phyloP scores from a whole-genome alignment of 495 filamentous ascomycete genomes.

The Penicillium coprophilum region DNA sequence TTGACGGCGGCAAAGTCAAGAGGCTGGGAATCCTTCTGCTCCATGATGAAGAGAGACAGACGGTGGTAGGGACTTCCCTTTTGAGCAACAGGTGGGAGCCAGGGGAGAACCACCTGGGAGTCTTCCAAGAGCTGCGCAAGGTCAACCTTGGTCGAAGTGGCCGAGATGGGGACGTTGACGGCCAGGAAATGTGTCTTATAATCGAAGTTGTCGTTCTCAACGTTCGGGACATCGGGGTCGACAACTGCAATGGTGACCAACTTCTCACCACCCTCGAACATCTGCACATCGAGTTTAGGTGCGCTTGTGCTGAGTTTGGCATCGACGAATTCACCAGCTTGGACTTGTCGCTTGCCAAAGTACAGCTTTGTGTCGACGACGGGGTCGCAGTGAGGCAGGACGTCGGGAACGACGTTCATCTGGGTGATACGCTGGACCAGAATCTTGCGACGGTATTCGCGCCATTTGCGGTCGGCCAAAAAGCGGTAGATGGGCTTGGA shows the following conservation, averaged over 20 bases:
- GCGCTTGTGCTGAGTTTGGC: constrained; percentile 64
- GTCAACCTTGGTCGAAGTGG: constrained; percentile 52
- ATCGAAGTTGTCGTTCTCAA: constrained; percentile 72
- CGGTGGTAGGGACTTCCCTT: constrained; percentile 92
- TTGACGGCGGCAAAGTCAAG: constrained; percentile 63
- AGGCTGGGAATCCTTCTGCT: constrained; percentile 63
- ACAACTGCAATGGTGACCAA: constrained; percentile 82
- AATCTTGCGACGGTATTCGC: constrained; percentile 69
- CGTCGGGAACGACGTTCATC: constrained; percentile 87
- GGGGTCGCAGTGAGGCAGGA: constrained; percentile 82
- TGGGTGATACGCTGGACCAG: constrained; percentile 85
- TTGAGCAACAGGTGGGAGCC: constrained; percentile 82
- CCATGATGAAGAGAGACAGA: constrained; percentile 74
- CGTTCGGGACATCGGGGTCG: constrained; percentile 85
- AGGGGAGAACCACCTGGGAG: constrained; percentile 69
- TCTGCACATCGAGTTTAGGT: constrained; percentile 76
- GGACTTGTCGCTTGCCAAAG: constrained; percentile 65
- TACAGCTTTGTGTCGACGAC: constrained; percentile 72
- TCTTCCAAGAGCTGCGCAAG: constrained; percentile 53
- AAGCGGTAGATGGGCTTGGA: constrained; percentile 93
- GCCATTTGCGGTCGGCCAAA: constrained; percentile 86
- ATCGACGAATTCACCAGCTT: constrained; percentile 76
- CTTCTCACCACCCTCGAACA: constrained; percentile 77
- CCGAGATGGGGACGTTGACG: constrained; percentile 60
- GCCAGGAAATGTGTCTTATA: constrained; percentile 85